phyloP scores from a whole-genome alignment of 2,329 filamentous ascomycete genomes.

The Colletotrichum sp. region DNA sequence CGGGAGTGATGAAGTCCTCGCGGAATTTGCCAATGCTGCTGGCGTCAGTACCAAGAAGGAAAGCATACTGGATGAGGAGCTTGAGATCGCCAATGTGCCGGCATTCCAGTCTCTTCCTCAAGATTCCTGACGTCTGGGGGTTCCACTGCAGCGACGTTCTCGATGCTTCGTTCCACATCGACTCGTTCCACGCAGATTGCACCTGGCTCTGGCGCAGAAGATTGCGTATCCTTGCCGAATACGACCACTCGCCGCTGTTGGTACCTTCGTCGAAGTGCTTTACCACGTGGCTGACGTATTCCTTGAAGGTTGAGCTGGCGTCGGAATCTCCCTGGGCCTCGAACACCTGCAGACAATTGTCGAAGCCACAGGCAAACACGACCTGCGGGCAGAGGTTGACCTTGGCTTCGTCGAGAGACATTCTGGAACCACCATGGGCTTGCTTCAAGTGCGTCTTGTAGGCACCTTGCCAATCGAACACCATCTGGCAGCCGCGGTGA shows the following conservation, averaged over 20 bases:
- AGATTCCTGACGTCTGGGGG: constrained; percentile 44
- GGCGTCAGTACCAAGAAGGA: constrained; percentile 40
- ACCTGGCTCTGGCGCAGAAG: constrained; percentile 45
- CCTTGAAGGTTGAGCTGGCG: constrained; percentile 42
- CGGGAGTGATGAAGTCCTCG: constrained; percentile 38
- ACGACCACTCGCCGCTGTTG: constrained; percentile 47
- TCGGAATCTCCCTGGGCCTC: constrained; percentile 46
- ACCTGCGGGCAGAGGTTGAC: constrained; percentile 50
- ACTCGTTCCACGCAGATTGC: constrained; percentile 40
- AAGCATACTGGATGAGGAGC: constrained; percentile 43
- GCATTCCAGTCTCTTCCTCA: constrained; percentile 51
- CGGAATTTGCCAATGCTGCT: constrained; percentile 30
- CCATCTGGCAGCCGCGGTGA: constrained; percentile 46
- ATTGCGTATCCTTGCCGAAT: constrained; percentile 50
- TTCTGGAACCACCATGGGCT: constrained; percentile 45
- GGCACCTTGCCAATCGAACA: constrained; percentile 53
- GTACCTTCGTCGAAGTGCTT: constrained; percentile 51
- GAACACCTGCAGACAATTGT: constrained; percentile 47
- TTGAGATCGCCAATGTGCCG: constrained; percentile 46
- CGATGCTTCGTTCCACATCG: constrained; percentile 38
- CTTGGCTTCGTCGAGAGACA: constrained; percentile 46
- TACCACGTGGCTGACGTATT: constrained; percentile 51
- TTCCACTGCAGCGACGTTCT: constrained; percentile 42
- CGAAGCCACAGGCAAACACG: constrained; percentile 55
- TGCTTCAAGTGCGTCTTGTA: constrained; percentile 53